Base-by-base conservation (phyloP, 257 asterid species). In the Leonotis leonurus region DNA sequence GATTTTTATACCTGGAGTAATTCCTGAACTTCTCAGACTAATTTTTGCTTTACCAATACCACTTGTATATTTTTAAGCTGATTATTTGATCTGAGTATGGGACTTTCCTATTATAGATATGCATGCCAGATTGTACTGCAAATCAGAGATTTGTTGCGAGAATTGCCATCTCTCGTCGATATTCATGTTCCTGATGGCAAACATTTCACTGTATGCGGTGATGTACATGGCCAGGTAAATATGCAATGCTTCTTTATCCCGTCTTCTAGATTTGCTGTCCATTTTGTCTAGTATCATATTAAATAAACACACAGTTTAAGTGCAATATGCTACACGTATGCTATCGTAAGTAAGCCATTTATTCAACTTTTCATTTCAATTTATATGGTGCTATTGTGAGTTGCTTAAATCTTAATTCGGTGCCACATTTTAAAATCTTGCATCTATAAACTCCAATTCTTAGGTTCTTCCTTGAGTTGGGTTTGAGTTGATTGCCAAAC, bases 181-280 rank as follows among this genome's bases (percentile, higher is more conserved):
- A 85, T 93, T 48, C 76, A 70, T 65, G 92, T 93, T 55, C 87
- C 94, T 41, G 76, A 72, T 21, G 96, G 97, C 67, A 89, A 93
- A 45, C 96, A 82, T 74, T 82, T 93, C 83, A 93, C 94, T 40
- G 99, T 93, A 20, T 93, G 99, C 46, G 99, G 99, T 69, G 99
- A 93, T 74, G 97, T 93, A 48, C 99, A 93, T 84, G 99, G 99
- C 24, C 99, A 93, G 99, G 99, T 93, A 87, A n/a, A n/a, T n/a
- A n/a, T 5, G 10, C 52, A n/a, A 40, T 25, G 40, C 50, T 36
- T 56, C 25, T 40, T 33, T 35, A 32, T 53, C 30, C 33, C 21
- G 54, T 35, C 41, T 18, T 59, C n/a, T 41, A 12, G 13, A 36
- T 26, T 13, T 65, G 29, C 39, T 57, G 32, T 27, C 53, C 4